These are phyloP conservation scores for Baorangia bicolor DNA, from an alignment of 768 basidiomycete genomes.

Conservation along the genomic window DNA sequence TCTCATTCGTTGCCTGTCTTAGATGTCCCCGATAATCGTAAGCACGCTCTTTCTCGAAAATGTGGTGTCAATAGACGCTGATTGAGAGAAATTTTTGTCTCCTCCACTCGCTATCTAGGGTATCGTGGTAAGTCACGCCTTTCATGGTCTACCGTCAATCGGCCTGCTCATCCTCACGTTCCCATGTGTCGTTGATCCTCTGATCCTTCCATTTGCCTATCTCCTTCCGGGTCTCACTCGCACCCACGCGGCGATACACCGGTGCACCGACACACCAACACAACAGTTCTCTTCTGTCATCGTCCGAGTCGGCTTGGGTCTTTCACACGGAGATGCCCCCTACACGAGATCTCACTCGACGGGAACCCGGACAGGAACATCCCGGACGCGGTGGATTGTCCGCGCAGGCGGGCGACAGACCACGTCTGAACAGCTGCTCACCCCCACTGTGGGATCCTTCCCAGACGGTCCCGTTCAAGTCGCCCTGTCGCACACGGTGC, in stretches of 20 bases:
- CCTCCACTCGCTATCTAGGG: conserved; percentile 1
- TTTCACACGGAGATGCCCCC: conserved; percentile 18
- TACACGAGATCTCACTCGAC: background rate
- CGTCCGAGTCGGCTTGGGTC: conserved; percentile 24
- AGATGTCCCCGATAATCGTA: conserved; percentile 21
- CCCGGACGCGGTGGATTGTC: background rate
- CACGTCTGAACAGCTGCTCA: too few relatives aligned
- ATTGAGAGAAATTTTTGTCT: background rate
- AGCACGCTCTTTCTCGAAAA: background rate
- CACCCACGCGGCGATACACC: background rate
- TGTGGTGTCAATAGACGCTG: background rate
- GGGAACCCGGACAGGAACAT: too few relatives aligned
- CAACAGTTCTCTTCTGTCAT: conserved; percentile 9
- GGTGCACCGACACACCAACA: too few relatives aligned
- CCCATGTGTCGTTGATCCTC: background rate
- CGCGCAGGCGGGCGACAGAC: background rate
- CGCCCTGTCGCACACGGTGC: background rate
- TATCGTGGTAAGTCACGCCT: conserved; percentile 13
- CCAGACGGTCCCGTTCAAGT: background rate
- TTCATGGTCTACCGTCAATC: background rate
- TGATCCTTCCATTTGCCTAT: background rate
- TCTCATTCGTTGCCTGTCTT: background rate
- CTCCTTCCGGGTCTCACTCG: conserved; percentile 16
- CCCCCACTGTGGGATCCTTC: background rate
- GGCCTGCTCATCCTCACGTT: background rate